Evolutionary conservation across 2,329 filamentous ascomycete species (phyloP).

Genomic region (Fusarium humuli): DNA sequence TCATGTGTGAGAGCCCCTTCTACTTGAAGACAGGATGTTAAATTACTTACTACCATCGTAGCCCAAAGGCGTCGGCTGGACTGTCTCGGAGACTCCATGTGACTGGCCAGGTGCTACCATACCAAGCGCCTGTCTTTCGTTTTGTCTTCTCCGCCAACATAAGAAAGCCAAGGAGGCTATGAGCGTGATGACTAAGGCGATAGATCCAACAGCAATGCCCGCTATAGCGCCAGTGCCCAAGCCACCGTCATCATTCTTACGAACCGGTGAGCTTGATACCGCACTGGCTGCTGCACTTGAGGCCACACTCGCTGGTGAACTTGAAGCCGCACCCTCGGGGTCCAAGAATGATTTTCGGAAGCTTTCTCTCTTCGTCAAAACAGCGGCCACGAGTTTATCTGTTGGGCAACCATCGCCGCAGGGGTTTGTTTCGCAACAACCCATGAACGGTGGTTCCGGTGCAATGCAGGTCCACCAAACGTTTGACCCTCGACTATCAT

Average conservation of each 20-base stretch:
- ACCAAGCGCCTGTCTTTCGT: too few species aligned
- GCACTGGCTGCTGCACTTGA: not conserved
- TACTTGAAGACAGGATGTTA: too few species aligned
- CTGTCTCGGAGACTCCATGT: too few species aligned
- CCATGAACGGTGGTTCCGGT: not conserved
- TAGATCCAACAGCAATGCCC: not conserved
- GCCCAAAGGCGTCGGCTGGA: not conserved
- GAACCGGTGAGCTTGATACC: not conserved
- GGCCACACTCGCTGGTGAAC: too few species aligned
- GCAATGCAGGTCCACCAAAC: not conserved
- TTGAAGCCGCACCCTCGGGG: not conserved
- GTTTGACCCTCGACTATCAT: not conserved
- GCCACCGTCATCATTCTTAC: not conserved
- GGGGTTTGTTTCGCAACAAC: not conserved
- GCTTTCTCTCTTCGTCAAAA: not conserved
- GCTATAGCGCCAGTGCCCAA: not conserved
- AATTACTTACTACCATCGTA: not conserved
- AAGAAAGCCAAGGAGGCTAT: not conserved
- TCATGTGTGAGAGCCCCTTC: not conserved
- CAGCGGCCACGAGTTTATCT: not conserved
- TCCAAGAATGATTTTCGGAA: not conserved
- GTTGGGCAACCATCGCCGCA: not conserved
- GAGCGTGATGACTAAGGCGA: not conserved
- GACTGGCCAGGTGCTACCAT: too few species aligned
- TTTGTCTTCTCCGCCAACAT: too few species aligned